Percentiles rank a stretch among this genome's conserved stretches.
phyloP scores from a whole-genome alignment of 2,329 filamentous ascomycete species.

The Clarireedia hainanense region DNA sequence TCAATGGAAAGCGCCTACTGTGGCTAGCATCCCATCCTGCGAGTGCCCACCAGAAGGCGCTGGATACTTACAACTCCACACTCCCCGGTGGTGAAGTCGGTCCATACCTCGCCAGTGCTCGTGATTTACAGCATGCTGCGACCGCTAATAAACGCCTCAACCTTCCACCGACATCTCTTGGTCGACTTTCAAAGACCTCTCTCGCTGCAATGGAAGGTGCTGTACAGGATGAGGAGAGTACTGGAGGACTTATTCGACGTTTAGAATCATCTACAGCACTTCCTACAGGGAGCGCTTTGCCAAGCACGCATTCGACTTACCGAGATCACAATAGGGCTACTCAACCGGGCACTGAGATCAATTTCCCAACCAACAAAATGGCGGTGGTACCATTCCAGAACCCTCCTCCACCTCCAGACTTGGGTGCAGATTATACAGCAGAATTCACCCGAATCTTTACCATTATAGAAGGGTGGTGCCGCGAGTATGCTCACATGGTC shows the following conservation, averaged over 20 bases:
- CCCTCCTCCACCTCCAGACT: not conserved
- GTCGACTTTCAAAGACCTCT: conserved; percentile 3
- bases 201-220: conserved; percentile 5
- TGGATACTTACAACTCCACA: not conserved
- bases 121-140: not conserved
- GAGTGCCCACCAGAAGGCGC: not conserved
- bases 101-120: not conserved
- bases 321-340: too few species aligned
- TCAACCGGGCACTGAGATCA: too few species aligned
- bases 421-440: not conserved
- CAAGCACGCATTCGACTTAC: too few species aligned
- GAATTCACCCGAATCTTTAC: conserved; percentile 2
- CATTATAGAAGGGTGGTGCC: conserved; percentile 3
- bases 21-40: conserved; percentile 8
- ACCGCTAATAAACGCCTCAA: not conserved
- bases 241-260: not conserved
- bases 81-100: not conserved
- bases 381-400: not conserved
- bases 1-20: conserved; percentile 4
- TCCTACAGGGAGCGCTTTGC: too few species aligned
- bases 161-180: not conserved
- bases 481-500: not conserved
- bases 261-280: too few species aligned
- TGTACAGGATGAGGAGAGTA: not conserved
- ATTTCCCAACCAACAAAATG: not conserved